These are phyloP conservation scores for Fusarium sp. DNA, from an alignment of 2,329 filamentous ascomycete genomes.

Conservation along the genomic window DNA sequence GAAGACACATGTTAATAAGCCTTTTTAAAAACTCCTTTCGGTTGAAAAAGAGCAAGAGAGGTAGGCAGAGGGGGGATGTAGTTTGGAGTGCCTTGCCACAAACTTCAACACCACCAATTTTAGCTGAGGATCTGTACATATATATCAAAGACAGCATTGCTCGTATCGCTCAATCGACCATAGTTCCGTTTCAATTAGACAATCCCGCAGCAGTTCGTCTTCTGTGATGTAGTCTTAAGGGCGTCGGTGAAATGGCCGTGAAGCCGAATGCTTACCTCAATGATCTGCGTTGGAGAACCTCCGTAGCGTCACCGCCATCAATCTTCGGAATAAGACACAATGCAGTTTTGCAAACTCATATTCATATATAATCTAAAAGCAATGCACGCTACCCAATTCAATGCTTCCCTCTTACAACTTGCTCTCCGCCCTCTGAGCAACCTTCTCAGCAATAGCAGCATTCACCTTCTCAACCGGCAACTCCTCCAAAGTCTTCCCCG, in stretches of 20 bases:
- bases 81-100: neutral
- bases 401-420: constrained; percentile 37
- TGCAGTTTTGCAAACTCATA: no score
- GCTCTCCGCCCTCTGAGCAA: constrained; percentile 41
- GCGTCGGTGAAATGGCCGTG: neutral
- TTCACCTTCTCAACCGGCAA: constrained; percentile 52
- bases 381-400: constrained; percentile 25
- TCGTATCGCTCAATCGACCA: neutral
- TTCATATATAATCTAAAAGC: neutral
- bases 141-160: neutral
- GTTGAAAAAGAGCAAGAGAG: no score
- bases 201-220: no score
- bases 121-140: neutral
- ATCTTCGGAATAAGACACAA: no score
- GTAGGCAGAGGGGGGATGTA: neutral
- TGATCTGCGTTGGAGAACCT: neutral
- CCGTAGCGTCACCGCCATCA: no score
- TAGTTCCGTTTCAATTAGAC: neutral
- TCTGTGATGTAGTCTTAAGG: neutral
- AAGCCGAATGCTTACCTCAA: neutral
- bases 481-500: constrained; percentile 67
- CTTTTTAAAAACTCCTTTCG: no score
- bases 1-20: no score
- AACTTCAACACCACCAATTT: no score
- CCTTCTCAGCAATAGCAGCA: constrained; percentile 43